Base-by-base conservation (phyloP, 1,284 basidiomycete genomes). In the Sparassis latifolia region DNA sequence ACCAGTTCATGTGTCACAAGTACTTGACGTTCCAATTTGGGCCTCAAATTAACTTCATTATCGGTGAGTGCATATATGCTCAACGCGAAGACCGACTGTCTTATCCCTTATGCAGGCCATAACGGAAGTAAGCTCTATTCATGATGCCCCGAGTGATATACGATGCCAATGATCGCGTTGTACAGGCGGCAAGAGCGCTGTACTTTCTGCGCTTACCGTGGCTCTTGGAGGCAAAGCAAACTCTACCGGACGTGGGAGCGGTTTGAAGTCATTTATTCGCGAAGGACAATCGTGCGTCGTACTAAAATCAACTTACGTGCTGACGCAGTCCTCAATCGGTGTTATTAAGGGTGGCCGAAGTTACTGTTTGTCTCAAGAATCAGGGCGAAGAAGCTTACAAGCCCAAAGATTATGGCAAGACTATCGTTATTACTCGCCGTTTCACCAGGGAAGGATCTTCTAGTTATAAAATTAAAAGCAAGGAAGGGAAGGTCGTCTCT, bases 1-100 rank as follows among this genome's bases (percentile, higher is more conserved):
- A 84, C 63, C 89, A 97, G 66, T 99, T 99, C 70, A 97, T 99
- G 95, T 97, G 94, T 66, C 97, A 99, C 71, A 78, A 83, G 62
- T 84, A 80, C 66, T 77, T 95, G 44, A 82, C 77, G 0, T 89
- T 97, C 66, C 75, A 78, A 4, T 92, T 97, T 58, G 92, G 88
- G 0, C 85, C 87, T 2, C 91, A 93, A 66, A 89, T 98, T 65
- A 98, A 99, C 71, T 98, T 99, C 64, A 88, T 99, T 57, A 96
- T 97, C 51, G 97, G 97, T 77, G 71, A 66, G 75, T 80, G 7
- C 35, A 31, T 42, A 39, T 45, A 35, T 27, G 7, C 6, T 42
- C 40, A 42, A 42, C 20, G 40, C 27, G 6, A 27, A 42, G 5
- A 7, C 40, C 27, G 33, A 45, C 20, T 31, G 2, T 4, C 28